These are phyloP conservation scores for Fusarium sp. DNA, from an alignment of 2,329 filamentous ascomycete genomes.

Conservation along the genomic window DNA sequence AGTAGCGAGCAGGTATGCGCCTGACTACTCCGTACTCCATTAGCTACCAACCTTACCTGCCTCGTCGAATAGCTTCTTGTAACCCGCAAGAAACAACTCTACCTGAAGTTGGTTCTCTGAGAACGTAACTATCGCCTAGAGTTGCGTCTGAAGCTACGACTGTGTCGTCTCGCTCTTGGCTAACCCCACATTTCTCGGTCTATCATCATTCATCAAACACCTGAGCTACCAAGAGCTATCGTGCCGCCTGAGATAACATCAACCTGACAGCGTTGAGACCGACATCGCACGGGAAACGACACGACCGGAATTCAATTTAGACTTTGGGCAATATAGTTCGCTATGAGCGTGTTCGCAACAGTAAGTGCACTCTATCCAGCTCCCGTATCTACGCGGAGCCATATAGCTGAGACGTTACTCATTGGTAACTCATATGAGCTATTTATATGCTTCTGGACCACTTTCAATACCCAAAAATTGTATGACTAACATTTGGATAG, in stretches of 20 bases:
- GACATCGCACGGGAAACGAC: not conserved
- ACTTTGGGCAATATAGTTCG: not conserved
- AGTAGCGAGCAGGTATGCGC: conserved; percentile 29
- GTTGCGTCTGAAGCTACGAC: not conserved
- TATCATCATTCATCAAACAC: conserved; percentile 18
- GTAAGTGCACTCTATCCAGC: conserved; percentile 28
- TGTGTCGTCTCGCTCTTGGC: not conserved
- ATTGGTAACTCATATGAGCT: conserved; percentile 14
- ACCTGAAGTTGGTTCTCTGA: not conserved
- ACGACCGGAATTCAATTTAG: too few species aligned
- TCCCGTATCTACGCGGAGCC: not conserved
- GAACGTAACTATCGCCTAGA: not conserved
- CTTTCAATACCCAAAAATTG: not conserved
- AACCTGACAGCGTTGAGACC: conserved; percentile 1
- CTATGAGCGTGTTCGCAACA: conserved; percentile 48
- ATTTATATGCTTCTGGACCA: conserved; percentile 23
- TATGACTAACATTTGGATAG: conserved; percentile 32
- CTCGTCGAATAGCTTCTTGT: not conserved
- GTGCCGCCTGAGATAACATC: conserved; percentile 36
- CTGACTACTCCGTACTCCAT: conserved; percentile 14
- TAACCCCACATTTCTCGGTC: conserved; percentile 12
- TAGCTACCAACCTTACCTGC: conserved; percentile 2
- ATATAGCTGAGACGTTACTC: not conserved
- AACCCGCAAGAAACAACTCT: not conserved
- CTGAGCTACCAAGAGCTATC: conserved; percentile 21